phyloP scores from a whole-genome alignment of 345 rosid genomes.

The Euphorbia lathyris region DNA sequence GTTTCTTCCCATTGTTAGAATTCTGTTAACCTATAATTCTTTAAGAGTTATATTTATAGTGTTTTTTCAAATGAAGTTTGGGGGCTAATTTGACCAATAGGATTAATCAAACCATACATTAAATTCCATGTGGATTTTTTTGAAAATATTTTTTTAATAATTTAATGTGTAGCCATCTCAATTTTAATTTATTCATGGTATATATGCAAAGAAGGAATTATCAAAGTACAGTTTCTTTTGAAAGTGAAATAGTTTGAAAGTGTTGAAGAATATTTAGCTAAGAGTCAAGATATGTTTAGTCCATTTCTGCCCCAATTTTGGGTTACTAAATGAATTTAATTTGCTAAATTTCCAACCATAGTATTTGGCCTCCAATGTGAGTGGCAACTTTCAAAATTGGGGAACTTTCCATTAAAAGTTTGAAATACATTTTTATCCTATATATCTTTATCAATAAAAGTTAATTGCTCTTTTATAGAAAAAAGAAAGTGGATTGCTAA shows the following conservation, averaged over 20 bases:
- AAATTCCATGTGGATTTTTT: slow-evolving; percentile 15
- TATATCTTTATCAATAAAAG: no score
- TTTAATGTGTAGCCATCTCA: slow-evolving; percentile 30
- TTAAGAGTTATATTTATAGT: slow-evolving; percentile 24
- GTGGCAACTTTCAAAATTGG: not conserved
- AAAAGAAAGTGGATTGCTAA: no score
- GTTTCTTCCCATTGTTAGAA: slow-evolving; percentile 16
- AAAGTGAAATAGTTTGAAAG: slow-evolving; percentile 12
- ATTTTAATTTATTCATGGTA: slow-evolving; percentile 21
- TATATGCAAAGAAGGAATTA: slow-evolving; percentile 5
- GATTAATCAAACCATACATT: not conserved
- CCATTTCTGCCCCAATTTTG: not conserved
- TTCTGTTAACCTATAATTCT: not conserved
- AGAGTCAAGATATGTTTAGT: not conserved
- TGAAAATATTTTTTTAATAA: not conserved
- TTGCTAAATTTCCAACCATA: not conserved
- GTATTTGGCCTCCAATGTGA: not conserved
- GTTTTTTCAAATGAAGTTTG: not conserved
- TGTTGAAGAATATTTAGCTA: not conserved
- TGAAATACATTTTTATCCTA: no score
- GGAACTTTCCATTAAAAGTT: not conserved
- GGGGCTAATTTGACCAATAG: slow-evolving; percentile 11
- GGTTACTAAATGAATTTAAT: not conserved
- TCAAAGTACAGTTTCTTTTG: slow-evolving; percentile 8
- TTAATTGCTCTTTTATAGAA: no score